phyloP scores from a whole-genome alignment of 2,329 filamentous ascomycete genomes.

The Fusarium abutilonis region DNA sequence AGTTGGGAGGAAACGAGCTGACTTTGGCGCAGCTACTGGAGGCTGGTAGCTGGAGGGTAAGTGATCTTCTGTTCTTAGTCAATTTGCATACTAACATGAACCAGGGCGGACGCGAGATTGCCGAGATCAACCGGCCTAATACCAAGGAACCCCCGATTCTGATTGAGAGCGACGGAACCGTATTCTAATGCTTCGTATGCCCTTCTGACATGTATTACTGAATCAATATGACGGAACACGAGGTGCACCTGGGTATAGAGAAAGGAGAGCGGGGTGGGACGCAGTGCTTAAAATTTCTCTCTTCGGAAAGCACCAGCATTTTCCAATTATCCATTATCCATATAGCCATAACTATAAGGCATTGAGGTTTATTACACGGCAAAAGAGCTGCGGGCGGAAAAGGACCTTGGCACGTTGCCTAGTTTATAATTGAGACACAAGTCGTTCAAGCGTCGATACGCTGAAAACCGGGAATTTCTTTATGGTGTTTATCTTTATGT shows the following conservation, averaged over 20 bases:
- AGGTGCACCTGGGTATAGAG: constrained; percentile 29
- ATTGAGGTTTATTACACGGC: constrained; percentile 19
- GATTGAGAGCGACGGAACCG: constrained; percentile 94
- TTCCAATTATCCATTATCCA: constrained; percentile 34
- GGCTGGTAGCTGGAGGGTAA: constrained; percentile 97
- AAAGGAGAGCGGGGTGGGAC: constrained; percentile 20
- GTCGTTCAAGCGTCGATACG: constrained; percentile 30
- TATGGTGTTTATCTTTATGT: background rate
- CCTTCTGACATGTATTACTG: constrained; percentile 35
- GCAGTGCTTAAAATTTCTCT: constrained; percentile 26
- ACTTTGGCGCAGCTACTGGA: constrained; percentile 90
- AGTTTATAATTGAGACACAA: constrained; percentile 40
- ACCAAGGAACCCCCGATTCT: constrained; percentile 97
- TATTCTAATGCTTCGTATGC: constrained; percentile 71
- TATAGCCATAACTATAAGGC: constrained; percentile 5
- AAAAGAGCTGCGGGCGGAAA: constrained; percentile 35
- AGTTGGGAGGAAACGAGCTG: constrained; percentile 76
- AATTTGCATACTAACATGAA: constrained; percentile 27
- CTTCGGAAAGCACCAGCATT: constrained; percentile 39
- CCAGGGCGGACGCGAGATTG: constrained; percentile 93
- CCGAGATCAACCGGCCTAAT: constrained; percentile 93
- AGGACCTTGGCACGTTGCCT: constrained; percentile 35
- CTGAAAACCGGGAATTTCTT: constrained; percentile 1
- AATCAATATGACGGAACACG: constrained; percentile 37
- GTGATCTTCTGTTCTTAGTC: constrained; percentile 38